Evolutionary conservation across 176 grass and related monocot species (phyloP).

Genomic region (Aegilops bicornis): DNA sequence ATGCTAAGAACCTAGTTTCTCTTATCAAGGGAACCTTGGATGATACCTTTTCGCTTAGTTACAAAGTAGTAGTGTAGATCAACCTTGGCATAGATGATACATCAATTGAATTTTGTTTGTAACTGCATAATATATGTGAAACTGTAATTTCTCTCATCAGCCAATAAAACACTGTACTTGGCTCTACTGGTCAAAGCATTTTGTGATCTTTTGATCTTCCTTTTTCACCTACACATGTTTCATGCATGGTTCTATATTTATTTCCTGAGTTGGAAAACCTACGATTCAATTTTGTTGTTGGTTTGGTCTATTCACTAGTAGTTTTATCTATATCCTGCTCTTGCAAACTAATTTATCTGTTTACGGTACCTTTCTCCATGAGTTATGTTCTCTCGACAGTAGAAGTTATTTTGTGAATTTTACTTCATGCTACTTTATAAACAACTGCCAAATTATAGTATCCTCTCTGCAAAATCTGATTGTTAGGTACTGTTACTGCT

Average conservation of each 20-base stretch:
- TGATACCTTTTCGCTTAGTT: neutral
- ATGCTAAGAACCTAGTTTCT: neutral
- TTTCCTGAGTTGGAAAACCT: neutral
- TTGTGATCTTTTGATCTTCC: neutral
- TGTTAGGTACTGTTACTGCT: slow-evolving; percentile 89
- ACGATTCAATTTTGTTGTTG: neutral
- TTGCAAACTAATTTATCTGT: neutral
- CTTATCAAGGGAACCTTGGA: neutral
- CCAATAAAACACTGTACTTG: neutral
- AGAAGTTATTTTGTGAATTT: neutral
- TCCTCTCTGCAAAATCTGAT: slow-evolving; percentile 47
- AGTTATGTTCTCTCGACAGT: slow-evolving; percentile 13
- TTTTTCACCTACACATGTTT: neutral
- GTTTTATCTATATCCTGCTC: slow-evolving; percentile 9
- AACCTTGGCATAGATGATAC: neutral
- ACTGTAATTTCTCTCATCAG: neutral
- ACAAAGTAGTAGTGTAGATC: neutral
- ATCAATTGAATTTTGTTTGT: neutral
- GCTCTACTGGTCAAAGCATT: neutral
- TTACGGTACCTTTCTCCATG: slow-evolving; percentile 10
- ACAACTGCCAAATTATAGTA: slow-evolving; percentile 35
- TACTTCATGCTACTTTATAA: slow-evolving; percentile 32
- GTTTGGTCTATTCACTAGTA: neutral
- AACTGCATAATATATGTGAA: neutral
- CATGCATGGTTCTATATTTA: slow-evolving; percentile 16